Conservation (phyloP, 257 asterid species). For the Prunella vulgaris region DNA sequence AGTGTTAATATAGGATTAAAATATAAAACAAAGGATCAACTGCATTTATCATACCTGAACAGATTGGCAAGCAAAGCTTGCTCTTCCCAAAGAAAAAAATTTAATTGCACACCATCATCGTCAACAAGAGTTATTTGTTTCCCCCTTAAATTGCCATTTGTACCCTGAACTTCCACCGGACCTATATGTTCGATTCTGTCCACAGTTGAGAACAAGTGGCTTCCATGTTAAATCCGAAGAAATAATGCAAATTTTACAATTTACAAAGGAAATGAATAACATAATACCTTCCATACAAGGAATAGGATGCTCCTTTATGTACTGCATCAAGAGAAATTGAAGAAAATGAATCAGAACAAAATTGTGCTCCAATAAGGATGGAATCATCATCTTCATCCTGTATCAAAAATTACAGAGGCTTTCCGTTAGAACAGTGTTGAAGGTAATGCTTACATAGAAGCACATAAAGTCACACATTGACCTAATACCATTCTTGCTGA, state of each 20-base stretch:
- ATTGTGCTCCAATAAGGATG: conserved; percentile 85
- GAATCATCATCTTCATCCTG: conserved; percentile 95
- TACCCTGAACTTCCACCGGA: conserved; percentile 62
- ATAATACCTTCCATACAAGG: conserved; percentile 71
- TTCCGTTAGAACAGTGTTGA: conserved; percentile 3
- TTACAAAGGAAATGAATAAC: neutral
- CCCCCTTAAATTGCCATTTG: conserved; percentile 51
- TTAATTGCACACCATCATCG: conserved; percentile 62
- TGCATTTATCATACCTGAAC: conserved; percentile 50
- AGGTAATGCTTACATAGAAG: conserved; percentile 1
- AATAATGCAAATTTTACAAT: conserved; percentile 6
- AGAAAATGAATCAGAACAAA: conserved; percentile 86
- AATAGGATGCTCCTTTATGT: conserved; percentile 50
- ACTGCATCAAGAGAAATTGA: conserved; percentile 57
- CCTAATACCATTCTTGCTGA: neutral
- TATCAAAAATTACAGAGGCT: conserved; percentile 8
- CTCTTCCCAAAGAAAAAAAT: conserved; percentile 83
- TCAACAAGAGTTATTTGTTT: conserved; percentile 77
- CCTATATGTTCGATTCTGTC: conserved; percentile 80
- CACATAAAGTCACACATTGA: conserved; percentile 1
- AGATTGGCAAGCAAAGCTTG: conserved; percentile 71
- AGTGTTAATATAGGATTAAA: neutral
- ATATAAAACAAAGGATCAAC: conserved; percentile 5
- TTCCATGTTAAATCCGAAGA: neutral
- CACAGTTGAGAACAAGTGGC: conserved; percentile 15